Evolutionary conservation across 2,329 filamentous ascomycete species (phyloP), one percentile per base, ranked within the genome.

Genomic region (Aspergillus oerlinghausenensis): DNA sequence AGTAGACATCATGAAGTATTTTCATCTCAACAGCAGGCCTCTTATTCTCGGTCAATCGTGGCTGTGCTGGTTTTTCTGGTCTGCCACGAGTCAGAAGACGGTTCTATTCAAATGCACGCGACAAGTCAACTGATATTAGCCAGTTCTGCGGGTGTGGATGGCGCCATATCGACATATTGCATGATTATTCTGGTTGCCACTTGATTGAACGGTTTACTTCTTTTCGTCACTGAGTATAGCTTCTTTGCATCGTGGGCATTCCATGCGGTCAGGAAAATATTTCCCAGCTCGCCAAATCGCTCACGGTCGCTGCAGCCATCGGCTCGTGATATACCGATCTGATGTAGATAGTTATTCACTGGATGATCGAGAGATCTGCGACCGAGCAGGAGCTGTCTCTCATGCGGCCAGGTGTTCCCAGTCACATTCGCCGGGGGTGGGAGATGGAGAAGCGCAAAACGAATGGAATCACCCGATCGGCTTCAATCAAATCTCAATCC

Each of bases 71-170:
- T 42, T 9, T 55, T 58, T 70, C 63, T 68, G 68, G 71, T 60
- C 60, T 64, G 67, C 71, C 68, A 70, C 65, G 65, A 65, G 65
- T 69, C 68, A 67, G 61, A 63, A 67, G 61, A 62, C 57, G 43
- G 59, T 26, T 14, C 32, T 42, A 55, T 48, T 54, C 38, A 54
- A 55, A 48, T 14, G 48, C 54, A 54, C 49, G 56, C 53, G 54
- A 63, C 58, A 40, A 52, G 56, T 62, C 59, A 56, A 52, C 45
- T 51, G 42, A 51, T 54, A 49, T 48, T 50, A 29, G 43, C 17
- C 19, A 47, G 10, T 32, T 19, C 26, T 17, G 32, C 10, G 23
- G 25, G 35, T 25, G 28, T 29, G 40, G 23, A 29, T 48, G 21
- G 23, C 26, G 38, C 48, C 42, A 51, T 35, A 23, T 17, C 42